Percentiles rank a stretch among this genome's conserved stretches.
Evolutionary conservation across 2,329 filamentous ascomycete species (phyloP).

Genomic region (Cylindrodendrum hubeiense): DNA sequence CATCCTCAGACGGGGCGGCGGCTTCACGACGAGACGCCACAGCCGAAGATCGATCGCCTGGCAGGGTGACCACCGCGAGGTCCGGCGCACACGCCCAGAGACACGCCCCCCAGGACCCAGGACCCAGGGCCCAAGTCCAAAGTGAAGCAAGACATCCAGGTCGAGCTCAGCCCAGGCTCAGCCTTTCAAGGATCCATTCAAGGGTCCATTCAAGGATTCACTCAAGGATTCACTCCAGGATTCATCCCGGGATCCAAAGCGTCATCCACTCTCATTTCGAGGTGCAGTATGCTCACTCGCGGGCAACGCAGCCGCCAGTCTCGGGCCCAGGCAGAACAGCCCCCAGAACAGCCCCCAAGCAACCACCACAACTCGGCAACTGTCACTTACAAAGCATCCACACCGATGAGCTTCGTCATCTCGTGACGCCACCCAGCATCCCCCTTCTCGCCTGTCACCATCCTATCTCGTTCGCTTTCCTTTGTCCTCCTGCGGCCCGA

Average conservation of each 20-base stretch:
- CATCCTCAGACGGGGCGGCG: not conserved
- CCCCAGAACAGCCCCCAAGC: slow-evolving; percentile 6
- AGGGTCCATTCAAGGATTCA: not conserved
- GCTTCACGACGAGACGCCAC: not conserved
- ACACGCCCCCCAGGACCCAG: not conserved
- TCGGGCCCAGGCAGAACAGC: slow-evolving; percentile 2
- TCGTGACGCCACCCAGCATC: slow-evolving; percentile 7
- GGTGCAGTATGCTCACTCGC: not conserved
- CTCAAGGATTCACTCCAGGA: not conserved
- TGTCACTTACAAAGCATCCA: slow-evolving; percentile 1
- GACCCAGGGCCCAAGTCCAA: not conserved
- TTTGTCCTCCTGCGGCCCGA: slow-evolving; percentile 26
- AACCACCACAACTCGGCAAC: not conserved
- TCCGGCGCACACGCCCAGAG: not conserved
- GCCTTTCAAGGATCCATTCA: slow-evolving; percentile 5
- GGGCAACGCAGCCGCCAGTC: not conserved
- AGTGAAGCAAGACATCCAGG: slow-evolving; percentile 14
- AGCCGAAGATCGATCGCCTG: not conserved
- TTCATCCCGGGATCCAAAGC: not conserved
- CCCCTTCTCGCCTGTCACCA: slow-evolving; percentile 7
- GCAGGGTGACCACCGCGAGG: not conserved
- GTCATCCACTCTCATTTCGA: not conserved
- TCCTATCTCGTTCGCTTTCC: slow-evolving; percentile 10
- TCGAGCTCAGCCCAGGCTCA: slow-evolving; percentile 19
- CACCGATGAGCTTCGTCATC: slow-evolving; percentile 16